Evolutionary conservation across 176 grass and related monocot genomes (phyloP), one percentile per base, ranked within the genome.

Genomic region (Panicum miliaceum): DNA sequence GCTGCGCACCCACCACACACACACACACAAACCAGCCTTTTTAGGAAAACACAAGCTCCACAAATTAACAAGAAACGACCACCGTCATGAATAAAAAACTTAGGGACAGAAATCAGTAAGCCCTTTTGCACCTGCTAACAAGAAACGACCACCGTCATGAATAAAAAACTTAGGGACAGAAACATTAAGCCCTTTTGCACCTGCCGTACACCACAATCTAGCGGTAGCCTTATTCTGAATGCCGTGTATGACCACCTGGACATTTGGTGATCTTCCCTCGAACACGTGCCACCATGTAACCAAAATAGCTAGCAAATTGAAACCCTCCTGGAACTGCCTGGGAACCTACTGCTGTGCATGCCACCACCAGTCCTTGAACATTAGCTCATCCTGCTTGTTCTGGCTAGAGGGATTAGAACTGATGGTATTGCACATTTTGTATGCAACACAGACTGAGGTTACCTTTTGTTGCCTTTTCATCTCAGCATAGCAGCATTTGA

Each of bases 401-500:
- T 77, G 59, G 18, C 23, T 75, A 22, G 42, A 81, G 16, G 36
- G 23, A 45, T 71, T 78, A 78, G 14, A 71, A 45, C 25, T 54
- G 45, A 67, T 46, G 75, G 25, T 81, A 60, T 19, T 25, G n/a
- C 22, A 0, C 34, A 45, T 76, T 48, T 82, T 70, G 35, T 73
- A 54, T 90, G 64, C 53, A 77, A 54, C 19, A 42, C 41, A 64
- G 45, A 52, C 37, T 57, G 37, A 46, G 46, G 14, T 65, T 50
- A 46, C 25, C 23, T 54, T 81, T 22, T 71, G 15, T 38, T 80
- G 59, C 12, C 59, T 73, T 79, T 84, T 74, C 46, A 8, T 26
- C 59, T 73, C 68, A 88, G 26, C 23, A 10, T 68, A 54, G 27
- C 66, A 40, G 48, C 22, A 67, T 80, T 43, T 85, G 32, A 50